Evolutionary conservation across 2,329 filamentous ascomycete genomes (phyloP).

Genomic region (Penicillium sp.): DNA sequence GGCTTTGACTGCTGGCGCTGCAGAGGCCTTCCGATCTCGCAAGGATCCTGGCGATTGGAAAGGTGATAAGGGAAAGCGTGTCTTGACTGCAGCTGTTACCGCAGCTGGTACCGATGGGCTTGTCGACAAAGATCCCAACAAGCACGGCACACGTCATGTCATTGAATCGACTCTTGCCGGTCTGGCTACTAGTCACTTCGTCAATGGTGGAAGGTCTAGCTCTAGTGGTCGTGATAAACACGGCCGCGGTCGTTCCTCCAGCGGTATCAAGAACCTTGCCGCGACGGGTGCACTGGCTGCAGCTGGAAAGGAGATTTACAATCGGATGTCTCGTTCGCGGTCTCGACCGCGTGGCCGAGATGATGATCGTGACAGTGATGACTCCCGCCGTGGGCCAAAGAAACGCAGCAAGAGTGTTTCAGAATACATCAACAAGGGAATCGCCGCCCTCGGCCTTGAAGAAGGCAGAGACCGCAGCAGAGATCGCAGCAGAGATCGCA

Average conservation of each 20-base stretch:
- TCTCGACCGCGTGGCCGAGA: slow-evolving; percentile 43
- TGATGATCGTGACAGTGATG: slow-evolving; percentile 53
- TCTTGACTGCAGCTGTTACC: slow-evolving; percentile 83
- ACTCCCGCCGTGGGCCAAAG: slow-evolving; percentile 50
- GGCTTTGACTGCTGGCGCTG: slow-evolving; percentile 84
- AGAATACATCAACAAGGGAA: slow-evolving; percentile 49
- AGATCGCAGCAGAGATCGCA: slow-evolving; percentile 26
- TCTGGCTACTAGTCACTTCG: slow-evolving; percentile 79
- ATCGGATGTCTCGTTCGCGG: slow-evolving; percentile 43
- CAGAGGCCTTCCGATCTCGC: slow-evolving; percentile 87
- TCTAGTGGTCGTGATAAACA: slow-evolving; percentile 71
- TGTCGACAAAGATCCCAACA: slow-evolving; percentile 68
- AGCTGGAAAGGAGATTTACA: slow-evolving; percentile 52
- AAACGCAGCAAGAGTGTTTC: slow-evolving; percentile 52
- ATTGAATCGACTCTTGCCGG: slow-evolving; percentile 88
- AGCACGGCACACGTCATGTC: slow-evolving; percentile 78
- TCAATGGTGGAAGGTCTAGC: slow-evolving; percentile 78
- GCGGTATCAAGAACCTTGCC: slow-evolving; percentile 48
- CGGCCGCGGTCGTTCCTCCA: slow-evolving; percentile 53
- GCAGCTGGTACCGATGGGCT: slow-evolving; percentile 85
- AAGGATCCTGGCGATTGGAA: slow-evolving; percentile 89
- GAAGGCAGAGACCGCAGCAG: slow-evolving; percentile 29
- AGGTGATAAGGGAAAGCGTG: slow-evolving; percentile 87
- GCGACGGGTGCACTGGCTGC: slow-evolving; percentile 51
- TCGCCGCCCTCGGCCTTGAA: slow-evolving; percentile 50